Conservation (phyloP, 2,329 filamentous ascomycete genomes). For the Cercospora janseana region DNA sequence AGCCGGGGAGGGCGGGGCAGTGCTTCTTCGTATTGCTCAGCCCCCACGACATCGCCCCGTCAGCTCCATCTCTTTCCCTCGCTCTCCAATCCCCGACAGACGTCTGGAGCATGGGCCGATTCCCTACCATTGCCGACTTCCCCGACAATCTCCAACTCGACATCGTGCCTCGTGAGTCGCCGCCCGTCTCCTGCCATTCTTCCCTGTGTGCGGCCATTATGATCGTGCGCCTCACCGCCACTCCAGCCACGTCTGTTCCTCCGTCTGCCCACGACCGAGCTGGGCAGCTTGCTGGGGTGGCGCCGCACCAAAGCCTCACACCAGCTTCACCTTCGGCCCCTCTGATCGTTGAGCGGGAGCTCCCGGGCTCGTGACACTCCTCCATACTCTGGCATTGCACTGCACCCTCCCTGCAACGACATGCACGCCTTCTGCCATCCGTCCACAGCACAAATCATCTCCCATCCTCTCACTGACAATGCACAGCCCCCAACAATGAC, state of each 20-base stretch:
- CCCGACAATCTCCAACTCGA: conserved; percentile 41
- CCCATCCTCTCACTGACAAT: conserved; percentile 3
- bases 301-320: not conserved
- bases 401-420: not conserved
- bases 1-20: too few relatives aligned
- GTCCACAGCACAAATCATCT: not conserved
- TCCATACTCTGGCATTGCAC: too few relatives aligned
- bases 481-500: conserved; percentile 48
- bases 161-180: conserved; percentile 47
- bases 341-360: not conserved
- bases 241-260: not conserved
- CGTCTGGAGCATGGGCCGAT: conserved; percentile 41
- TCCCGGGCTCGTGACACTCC: not conserved
- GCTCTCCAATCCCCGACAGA: conserved; percentile 8
- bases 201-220: not conserved
- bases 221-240: not conserved
- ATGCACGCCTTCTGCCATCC: too few relatives aligned
- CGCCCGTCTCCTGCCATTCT: not conserved
- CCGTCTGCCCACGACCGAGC: too few relatives aligned
- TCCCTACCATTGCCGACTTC: conserved; percentile 47
- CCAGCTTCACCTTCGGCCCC: too few relatives aligned
- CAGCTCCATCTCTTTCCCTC: not conserved
- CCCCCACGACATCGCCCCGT: not conserved
- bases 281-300: not conserved
- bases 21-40: too few relatives aligned